These are phyloP conservation scores for Pichia membranifaciens DNA, from an alignment of 805 yeast genomes.

Conservation along the genomic window DNA sequence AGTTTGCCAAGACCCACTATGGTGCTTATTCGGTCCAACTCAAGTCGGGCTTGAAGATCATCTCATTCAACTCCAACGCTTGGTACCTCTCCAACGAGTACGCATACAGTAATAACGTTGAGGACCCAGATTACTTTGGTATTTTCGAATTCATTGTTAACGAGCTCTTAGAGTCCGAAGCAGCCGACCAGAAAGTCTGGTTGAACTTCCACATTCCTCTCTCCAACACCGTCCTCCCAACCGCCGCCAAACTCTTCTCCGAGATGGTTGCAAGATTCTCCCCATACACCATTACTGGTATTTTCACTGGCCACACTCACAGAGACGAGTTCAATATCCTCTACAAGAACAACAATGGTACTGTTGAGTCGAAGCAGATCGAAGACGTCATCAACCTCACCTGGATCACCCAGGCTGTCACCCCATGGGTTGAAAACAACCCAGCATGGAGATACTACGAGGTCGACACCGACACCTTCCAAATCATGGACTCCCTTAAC, in stretches of 20 bases:
- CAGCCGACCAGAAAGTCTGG: constrained; percentile 62
- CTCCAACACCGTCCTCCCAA: constrained; percentile 53
- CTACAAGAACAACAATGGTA: constrained; percentile 41
- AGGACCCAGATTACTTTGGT: constrained; percentile 55
- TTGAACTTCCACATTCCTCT: constrained; percentile 63
- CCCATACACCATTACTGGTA: constrained; percentile 60
- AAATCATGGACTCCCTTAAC: constrained; percentile 53
- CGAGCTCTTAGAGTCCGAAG: constrained; percentile 56
- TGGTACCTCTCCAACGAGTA: constrained; percentile 62
- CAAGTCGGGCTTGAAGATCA: constrained; percentile 49
- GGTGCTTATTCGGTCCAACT: constrained; percentile 57
- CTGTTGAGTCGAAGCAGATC: constrained; percentile 27
- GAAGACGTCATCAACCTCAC: constrained; percentile 49
- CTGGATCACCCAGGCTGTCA: constrained; percentile 61
- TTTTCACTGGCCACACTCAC: constrained; percentile 70
- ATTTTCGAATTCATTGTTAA: constrained; percentile 54
- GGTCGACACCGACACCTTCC: constrained; percentile 55
- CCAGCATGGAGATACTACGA: constrained; percentile 73
- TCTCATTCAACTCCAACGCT: constrained; percentile 60
- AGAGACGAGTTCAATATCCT: constrained; percentile 59
- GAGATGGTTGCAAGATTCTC: constrained; percentile 61
- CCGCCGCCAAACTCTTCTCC: constrained; percentile 49
- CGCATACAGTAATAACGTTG: constrained; percentile 42
- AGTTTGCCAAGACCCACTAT: constrained; percentile 43
- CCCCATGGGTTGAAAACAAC: constrained; percentile 54